Evolutionary conservation across 441 rosid species (phyloP).

Genomic region (Euphorbia schlechtendalii): DNA sequence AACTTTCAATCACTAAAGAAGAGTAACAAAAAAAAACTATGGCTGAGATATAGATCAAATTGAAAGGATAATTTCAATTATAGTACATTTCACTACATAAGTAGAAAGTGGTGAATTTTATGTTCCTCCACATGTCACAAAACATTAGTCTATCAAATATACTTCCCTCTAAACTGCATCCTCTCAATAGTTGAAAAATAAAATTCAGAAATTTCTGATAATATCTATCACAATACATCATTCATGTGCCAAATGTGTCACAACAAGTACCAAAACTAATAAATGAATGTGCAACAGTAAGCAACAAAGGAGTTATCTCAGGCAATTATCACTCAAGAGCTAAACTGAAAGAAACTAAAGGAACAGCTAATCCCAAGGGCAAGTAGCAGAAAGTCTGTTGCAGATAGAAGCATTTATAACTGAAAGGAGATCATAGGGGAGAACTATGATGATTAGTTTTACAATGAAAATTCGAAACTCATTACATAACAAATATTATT

Average conservation of each 20-base stretch:
- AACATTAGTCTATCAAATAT: neutral
- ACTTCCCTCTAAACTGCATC: neutral
- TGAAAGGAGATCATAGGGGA: neutral
- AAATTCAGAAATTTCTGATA: neutral
- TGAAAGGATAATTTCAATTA: neutral
- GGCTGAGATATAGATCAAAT: neutral
- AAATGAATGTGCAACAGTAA: neutral
- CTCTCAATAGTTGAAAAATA: neutral
- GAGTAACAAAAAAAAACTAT: neutral
- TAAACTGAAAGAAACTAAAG: neutral
- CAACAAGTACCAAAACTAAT: neutral
- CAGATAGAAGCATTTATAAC: neutral
- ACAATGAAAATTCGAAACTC: neutral
- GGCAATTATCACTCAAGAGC: neutral
- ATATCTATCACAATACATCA: neutral
- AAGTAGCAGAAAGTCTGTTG: neutral
- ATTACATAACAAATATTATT: neutral
- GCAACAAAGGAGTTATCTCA: neutral
- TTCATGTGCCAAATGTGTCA: neutral
- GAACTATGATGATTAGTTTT: neutral
- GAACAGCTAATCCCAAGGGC: neutral
- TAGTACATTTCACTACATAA: neutral
- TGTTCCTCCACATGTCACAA: neutral
- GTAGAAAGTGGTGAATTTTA: neutral
- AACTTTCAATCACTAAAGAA: slow-evolving; percentile 12